phyloP scores from a whole-genome alignment of 768 basidiomycete species.

The Suillus americanus region DNA sequence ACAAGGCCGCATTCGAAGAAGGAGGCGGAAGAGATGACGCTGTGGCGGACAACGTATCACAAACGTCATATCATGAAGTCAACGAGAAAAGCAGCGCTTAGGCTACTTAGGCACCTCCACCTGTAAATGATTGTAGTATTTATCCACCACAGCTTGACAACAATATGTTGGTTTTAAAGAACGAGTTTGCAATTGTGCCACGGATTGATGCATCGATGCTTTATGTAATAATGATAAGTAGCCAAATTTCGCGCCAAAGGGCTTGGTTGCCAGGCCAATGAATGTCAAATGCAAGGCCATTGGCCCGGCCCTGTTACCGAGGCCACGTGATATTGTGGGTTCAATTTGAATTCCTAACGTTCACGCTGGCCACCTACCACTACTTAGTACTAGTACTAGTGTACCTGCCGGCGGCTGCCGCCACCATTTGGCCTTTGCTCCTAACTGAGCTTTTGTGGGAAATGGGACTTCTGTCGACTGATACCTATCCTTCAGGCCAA shows the following conservation, averaged over 20 bases:
- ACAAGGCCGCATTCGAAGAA: slow-evolving; percentile 76
- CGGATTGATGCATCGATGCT: neutral
- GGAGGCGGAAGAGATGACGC: slow-evolving; percentile 59
- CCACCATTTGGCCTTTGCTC: neutral
- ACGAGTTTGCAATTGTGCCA: neutral
- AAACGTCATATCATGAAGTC: neutral
- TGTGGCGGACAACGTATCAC: slow-evolving; percentile 25
- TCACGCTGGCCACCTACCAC: neutral
- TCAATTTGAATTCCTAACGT: neutral
- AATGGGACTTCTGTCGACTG: neutral
- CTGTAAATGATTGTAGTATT: neutral
- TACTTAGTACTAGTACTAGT: neutral
- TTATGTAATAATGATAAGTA: no score
- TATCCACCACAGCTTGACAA: neutral
- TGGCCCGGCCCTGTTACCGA: neutral
- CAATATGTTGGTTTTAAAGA: neutral
- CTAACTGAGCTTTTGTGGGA: no score
- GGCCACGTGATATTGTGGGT: neutral
- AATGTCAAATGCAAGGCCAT: no score
- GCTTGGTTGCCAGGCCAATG: neutral
- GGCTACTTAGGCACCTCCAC: neutral
- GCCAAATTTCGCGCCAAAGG: neutral
- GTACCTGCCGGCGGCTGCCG: neutral
- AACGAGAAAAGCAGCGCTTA: neutral
- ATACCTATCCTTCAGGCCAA: neutral